Evolutionary conservation across 1,139 yeast species (phyloP), one percentile per base, ranked within the genome.

Genomic region (Geotrichum candidum): DNA sequence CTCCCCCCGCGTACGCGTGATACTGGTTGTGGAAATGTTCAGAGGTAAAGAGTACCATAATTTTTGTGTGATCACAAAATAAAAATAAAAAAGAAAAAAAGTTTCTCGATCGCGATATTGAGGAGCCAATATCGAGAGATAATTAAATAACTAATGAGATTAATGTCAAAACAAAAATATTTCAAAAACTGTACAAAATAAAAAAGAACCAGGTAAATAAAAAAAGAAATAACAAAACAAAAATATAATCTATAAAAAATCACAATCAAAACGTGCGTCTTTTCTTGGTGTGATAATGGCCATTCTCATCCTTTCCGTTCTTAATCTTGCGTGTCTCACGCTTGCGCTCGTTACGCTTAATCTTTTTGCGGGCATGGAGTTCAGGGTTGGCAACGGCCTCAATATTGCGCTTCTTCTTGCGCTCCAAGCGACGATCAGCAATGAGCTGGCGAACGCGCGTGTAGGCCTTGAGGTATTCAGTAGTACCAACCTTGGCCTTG

Each of bases 341-440:
- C 53, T 83, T 82, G 68, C 87, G 82, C 58, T 81, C 83, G 75
- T 91, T 96, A 73, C 88, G 89, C 75, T 80, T 86, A 68, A 89
- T 72, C 75, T 88, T 90, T 73, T 88, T 83, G 69, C 82, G 82
- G 3, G 97, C 96, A 29, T 90, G 86, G 53, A 83, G 75, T 25
- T 88, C 96, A 0, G 99, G 99, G 4, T 89, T 88, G 15, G 82
- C 81, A 3, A 92, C 80, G 1, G 92, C 90, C 73, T 90, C 77
- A 65, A 88, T 86, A 0, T 96, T 88, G 63, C 92, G 81, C 71
- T 86, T 87, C 0, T 88, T 82, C 70, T 80, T 85, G 74, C 98
- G 84, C 58, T 90, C 95, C 65, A 82, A 81, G 70, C 98, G 83
- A 73, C 90, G 82, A 38, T 78, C 78, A 53, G 76, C 76, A 25